Conservation (phyloP, 1,284 basidiomycete genomes). For the Rhodotorula sp. region DNA sequence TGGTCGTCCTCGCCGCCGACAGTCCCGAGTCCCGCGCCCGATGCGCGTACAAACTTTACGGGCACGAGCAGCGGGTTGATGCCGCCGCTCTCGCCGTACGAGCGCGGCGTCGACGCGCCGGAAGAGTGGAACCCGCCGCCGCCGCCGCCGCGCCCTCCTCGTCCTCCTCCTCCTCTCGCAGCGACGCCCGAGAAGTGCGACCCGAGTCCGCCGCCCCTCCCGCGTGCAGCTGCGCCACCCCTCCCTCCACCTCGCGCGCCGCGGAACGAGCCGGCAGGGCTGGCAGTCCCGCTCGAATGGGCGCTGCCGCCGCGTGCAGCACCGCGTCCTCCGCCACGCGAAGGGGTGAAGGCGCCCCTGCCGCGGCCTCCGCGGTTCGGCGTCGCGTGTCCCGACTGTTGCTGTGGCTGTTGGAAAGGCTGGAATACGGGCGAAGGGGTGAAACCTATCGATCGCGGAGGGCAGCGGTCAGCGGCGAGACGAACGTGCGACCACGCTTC, state of each 20-base stretch:
- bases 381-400: conserved; percentile 13
- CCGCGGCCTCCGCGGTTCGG: conserved; percentile 21
- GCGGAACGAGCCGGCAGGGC: neutral
- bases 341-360: conserved; percentile 1
- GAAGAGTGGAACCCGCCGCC: conserved; percentile 8
- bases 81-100: neutral
- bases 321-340: conserved; percentile 8
- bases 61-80: conserved; percentile 38
- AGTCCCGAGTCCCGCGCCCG: conserved; percentile 6
- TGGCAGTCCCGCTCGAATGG: neutral
- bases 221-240: neutral
- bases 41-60: conserved; percentile 37
- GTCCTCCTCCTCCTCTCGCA: neutral
- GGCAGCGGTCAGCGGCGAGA: neutral
- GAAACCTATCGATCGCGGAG: conserved; percentile 21
- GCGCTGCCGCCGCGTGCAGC: neutral
- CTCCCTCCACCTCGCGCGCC: neutral
- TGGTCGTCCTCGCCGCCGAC: conserved; percentile 34
- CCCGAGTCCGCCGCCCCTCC: conserved; percentile 16
- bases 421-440: conserved; percentile 15
- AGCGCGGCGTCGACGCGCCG: neutral
- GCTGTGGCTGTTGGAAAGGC: neutral
- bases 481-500: neutral
- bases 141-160: neutral
- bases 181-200: neutral